Evolutionary conservation across 345 rosid species (phyloP).

Genomic region (Euphorbia tirucalli): DNA sequence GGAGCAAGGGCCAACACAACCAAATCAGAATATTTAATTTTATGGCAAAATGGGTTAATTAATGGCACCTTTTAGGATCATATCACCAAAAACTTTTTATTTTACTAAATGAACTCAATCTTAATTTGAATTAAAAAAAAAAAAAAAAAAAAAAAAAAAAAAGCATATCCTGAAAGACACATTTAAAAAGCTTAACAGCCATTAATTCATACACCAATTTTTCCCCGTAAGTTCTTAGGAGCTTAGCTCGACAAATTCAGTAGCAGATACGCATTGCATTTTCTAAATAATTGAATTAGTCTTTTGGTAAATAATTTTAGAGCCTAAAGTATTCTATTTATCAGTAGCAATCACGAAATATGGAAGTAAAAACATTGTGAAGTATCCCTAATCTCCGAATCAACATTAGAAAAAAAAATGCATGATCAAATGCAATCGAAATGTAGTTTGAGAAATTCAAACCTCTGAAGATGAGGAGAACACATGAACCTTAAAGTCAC

Average conservation of each 20-base stretch:
- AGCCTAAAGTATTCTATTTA: too few relatives aligned
- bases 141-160: too few relatives aligned
- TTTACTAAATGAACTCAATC: not conserved
- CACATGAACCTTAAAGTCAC: conserved; percentile 48
- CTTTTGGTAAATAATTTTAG: not conserved
- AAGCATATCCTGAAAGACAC: too few relatives aligned
- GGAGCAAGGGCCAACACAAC: not conserved
- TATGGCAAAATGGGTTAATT: not conserved
- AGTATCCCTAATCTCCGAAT: not conserved
- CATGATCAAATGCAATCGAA: not conserved
- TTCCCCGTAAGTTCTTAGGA: not conserved
- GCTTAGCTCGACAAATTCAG: not conserved
- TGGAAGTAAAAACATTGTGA: not conserved
- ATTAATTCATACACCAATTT: not conserved
- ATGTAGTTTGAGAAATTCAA: conserved; percentile 11
- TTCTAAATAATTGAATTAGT: not conserved
- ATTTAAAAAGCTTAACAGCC: not conserved
- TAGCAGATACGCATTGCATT: not conserved
- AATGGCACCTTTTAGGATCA: not conserved
- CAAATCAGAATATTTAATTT: not conserved
- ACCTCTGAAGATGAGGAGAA: conserved; percentile 69
- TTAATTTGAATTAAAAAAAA: too few relatives aligned
- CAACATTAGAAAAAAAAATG: conserved; percentile 2
- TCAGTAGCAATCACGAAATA: not conserved
- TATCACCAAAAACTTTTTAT: not conserved